Base-by-base conservation (phyloP, 169 alveolate genomes). In the Plasmodium coatneyi region DNA sequence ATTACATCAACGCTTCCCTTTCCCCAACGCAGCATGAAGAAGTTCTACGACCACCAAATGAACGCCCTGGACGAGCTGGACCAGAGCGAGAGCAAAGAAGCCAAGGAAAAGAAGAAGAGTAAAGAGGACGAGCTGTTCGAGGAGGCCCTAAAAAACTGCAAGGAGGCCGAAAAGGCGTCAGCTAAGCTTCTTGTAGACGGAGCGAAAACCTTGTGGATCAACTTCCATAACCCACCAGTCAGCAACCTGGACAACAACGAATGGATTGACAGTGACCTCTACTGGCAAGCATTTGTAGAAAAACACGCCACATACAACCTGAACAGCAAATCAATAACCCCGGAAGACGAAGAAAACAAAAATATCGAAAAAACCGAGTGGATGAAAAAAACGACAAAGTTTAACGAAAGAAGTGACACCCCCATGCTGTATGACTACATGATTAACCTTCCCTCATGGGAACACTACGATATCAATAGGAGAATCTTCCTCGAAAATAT, bases 261-360 rank as follows among this genome's bases (percentile, higher is more conserved):
- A 97, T 97, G 98, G 98, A 86, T 97, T 54, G 98, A 97, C 71
- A 92, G 97, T 54, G 98, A 97, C 87, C 94, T 92, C 94, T 97
- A 97, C 82, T 97, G 98, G 98, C 98, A 97, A 82, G 98, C 98
- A 49, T 97, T 94, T 84, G 96, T 97, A 81, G 98, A 97, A 95
- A 96, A 96, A 83, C 98, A 97, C 60, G 95, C 96, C 28, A 84
- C 92, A 71, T 96, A 93, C 76, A 93, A 96, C 34, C 95, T 93
- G 82, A 92, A 95, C 16, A 95, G 82, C 22, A 95, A 95, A 46
- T 82, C 92, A 32, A 70, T 93, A 56, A 95, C 93, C 22, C 97
- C 97, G 30, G 97, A 96, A 89, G 95, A 87, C 41, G 93, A 87
- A 36, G 93, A 87, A 56, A 87, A 87, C 7, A 39, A 76, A 83